phyloP scores from a whole-genome alignment of 495 filamentous ascomycete species.

The Haplographium delicatum region DNA sequence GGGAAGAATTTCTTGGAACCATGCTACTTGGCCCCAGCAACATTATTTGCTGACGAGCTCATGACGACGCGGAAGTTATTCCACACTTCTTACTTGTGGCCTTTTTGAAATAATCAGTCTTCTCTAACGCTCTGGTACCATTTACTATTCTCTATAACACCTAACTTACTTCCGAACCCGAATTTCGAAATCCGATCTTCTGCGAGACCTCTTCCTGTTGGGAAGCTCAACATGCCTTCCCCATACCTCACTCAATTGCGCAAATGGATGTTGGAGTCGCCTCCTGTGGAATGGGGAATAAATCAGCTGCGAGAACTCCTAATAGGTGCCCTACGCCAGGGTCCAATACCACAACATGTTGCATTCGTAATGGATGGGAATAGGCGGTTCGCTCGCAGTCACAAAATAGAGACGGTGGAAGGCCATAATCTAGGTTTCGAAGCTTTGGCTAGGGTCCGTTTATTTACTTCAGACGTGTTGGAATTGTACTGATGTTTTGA shows the following conservation, averaged over 20 bases:
- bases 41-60: no score
- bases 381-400: conserved; percentile 78
- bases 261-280: conserved; percentile 84
- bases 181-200: no score
- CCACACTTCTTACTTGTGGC: background rate
- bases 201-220: background rate
- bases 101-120: background rate
- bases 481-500: background rate
- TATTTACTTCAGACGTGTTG: background rate
- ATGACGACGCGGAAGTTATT: background rate
- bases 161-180: no score
- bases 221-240: conserved; percentile 41
- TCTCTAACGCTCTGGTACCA: background rate
- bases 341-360: conserved; percentile 87
- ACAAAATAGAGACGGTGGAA: conserved; percentile 93
- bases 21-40: background rate
- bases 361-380: conserved; percentile 99
- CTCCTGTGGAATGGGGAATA: conserved; percentile 80
- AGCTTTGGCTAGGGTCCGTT: conserved; percentile 68
- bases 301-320: conserved; percentile 69
- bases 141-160: background rate
- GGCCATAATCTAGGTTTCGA: conserved; percentile 97
- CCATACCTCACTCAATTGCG: conserved; percentile 69
- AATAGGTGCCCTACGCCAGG: conserved; percentile 82
- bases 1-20: conserved; percentile 1